Conservation (phyloP, 805 yeast genomes). For the Wickerhamiella shivajii region DNA sequence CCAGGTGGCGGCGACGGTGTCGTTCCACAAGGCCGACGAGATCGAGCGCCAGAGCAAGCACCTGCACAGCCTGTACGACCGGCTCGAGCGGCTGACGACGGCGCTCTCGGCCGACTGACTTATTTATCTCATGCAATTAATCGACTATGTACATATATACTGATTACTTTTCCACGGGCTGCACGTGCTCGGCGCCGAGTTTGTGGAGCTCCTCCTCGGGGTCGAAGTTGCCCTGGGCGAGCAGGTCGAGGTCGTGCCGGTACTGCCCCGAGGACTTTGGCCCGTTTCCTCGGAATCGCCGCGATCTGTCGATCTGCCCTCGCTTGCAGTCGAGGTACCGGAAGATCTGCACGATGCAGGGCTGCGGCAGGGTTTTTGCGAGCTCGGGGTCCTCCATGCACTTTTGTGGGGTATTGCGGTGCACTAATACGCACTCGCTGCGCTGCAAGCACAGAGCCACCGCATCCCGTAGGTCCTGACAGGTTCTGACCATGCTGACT, state of each 20-base stretch:
- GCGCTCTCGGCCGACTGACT: neutral
- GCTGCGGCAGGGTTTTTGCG: slow-evolving; percentile 63
- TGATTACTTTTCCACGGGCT: neutral
- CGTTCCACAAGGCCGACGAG: slow-evolving; percentile 7
- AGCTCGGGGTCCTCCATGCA: slow-evolving; percentile 74
- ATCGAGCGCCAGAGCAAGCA: slow-evolving; percentile 1
- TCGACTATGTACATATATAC: neutral
- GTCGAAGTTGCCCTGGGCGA: slow-evolving; percentile 69
- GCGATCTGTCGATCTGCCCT: slow-evolving; percentile 79
- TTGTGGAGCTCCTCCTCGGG: slow-evolving; percentile 68
- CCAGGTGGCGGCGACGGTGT: slow-evolving; percentile 10
- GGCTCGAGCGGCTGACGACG: slow-evolving; percentile 7
- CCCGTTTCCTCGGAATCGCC: slow-evolving; percentile 86
- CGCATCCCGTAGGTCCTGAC: slow-evolving; percentile 89
- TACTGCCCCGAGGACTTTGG: slow-evolving; percentile 85
- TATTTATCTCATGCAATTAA: neutral
- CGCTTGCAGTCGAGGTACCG: slow-evolving; percentile 82
- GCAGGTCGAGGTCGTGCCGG: slow-evolving; percentile 70
- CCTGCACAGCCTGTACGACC: slow-evolving; percentile 5
- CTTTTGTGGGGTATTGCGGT: slow-evolving; percentile 77
- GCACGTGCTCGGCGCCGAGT: slow-evolving; percentile 23
- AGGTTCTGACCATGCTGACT: slow-evolving; percentile 34
- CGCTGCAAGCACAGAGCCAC: slow-evolving; percentile 91
- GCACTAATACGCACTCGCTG: slow-evolving; percentile 88
- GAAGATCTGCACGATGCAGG: slow-evolving; percentile 70